Conservation (phyloP, 495 filamentous ascomycete genomes). For the Penicillium paxilli region DNA sequence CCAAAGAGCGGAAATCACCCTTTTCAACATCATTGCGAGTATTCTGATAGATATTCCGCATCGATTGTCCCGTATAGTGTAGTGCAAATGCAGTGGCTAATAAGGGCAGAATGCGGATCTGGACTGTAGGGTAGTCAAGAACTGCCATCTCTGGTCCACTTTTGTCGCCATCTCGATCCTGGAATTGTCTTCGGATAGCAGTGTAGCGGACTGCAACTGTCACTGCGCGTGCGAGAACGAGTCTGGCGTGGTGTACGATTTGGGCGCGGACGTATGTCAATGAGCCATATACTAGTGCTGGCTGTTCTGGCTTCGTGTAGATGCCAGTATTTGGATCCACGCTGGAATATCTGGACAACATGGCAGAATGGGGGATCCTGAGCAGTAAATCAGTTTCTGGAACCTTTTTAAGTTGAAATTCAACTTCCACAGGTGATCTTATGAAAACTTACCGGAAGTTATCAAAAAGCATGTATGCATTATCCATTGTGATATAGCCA, state of each 20-base stretch:
- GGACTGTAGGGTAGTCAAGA: constrained; percentile 50
- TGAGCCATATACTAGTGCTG: constrained; percentile 46
- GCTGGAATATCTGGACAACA: constrained; percentile 44
- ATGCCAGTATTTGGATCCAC: constrained; percentile 41
- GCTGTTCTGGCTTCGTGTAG: constrained; percentile 39
- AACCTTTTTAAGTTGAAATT: neutral
- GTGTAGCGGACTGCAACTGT: constrained; percentile 49
- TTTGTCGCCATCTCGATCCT: constrained; percentile 41
- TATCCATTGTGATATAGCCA: constrained; percentile 50
- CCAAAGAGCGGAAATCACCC: constrained; percentile 39
- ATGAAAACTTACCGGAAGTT: constrained; percentile 25
- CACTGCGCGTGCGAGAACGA: constrained; percentile 47
- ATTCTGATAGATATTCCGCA: constrained; percentile 38
- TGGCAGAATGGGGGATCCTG: constrained; percentile 45
- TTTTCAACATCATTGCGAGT: constrained; percentile 41
- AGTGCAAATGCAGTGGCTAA: constrained; percentile 50
- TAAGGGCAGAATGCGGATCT: constrained; percentile 48
- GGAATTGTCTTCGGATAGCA: constrained; percentile 44
- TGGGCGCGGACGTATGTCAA: constrained; percentile 46
- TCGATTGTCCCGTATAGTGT: constrained; percentile 48
- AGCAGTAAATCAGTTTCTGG: neutral
- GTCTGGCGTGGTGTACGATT: constrained; percentile 48
- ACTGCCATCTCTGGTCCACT: constrained; percentile 40
- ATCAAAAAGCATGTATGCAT: constrained; percentile 53
- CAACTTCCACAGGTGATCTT: no score